Evolutionary conservation across 352 stramenopile genomes (phyloP), one percentile per base, ranked within the genome.

Genomic region (Globisporangium canariense): DNA sequence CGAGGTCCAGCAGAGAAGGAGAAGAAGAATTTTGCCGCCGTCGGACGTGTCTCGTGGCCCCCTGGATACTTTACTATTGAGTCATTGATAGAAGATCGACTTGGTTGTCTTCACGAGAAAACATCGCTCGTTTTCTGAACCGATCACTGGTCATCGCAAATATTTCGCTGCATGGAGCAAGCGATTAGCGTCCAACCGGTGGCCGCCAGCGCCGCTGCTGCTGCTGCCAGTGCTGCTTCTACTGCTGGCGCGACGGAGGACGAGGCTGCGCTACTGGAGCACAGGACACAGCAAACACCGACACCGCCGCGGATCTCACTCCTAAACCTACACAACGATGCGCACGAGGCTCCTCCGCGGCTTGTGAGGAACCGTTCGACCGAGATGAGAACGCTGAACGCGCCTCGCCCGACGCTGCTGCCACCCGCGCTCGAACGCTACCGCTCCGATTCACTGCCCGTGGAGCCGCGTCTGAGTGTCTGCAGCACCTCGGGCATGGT

Each of bases 401-500:
- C 55, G 43, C 52, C 54, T 32, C 61, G 59, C 8, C 56, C 56
- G n/a, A 25, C 55, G 40, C 43, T 61, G 56, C 16, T 66, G 47
- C 59, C 65, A 4, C 58, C 49, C 13, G 64, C 72, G 16, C 70
- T 76, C 53, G 62, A 73, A 25, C 70, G 75, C 14, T 72, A 78
- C 51, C 70, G 73, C 25, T 71, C 64, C 7, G 75, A 86, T 58
- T 78, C 71, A 62, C 66, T 63, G 20, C 55, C 68, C n/a, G 62
- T 55, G 6, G 76, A 83, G 51, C 71, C 69, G 30, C 72, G 77
- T 1, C 65, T 90, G 34, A 91, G 76, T 58, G 70, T 91, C 52
- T 86, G 70, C 71, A 89, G 77, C 57, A 91, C 80, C 1, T 88
- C 78, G 4, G 83, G 83, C 25, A 87, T 73, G 6, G 77, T 81